Percentiles rank a stretch among this genome's conserved stretches.
These are phyloP conservation scores for Liriodendron chinense DNA, from an alignment of 164 flowering plant genomes.

Conservation along the genomic window DNA sequence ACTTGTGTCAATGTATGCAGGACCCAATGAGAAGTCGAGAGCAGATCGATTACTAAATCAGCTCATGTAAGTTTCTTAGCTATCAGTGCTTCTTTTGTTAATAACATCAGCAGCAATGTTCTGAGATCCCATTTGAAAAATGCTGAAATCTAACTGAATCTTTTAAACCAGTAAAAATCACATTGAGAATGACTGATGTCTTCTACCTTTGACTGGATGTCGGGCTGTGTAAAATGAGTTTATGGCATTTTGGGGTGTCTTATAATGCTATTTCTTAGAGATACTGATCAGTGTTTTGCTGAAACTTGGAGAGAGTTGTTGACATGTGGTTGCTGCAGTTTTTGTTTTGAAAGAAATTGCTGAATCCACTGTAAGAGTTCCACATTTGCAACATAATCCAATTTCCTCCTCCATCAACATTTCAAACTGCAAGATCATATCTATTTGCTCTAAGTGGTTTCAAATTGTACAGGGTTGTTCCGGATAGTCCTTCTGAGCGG, in stretches of 20 bases:
- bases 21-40: constrained; percentile 70
- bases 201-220: not conserved
- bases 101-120: not conserved
- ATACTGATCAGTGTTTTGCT: not conserved
- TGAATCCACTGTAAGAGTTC: not conserved
- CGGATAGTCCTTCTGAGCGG: constrained; percentile 72
- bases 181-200: not conserved
- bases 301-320: not conserved
- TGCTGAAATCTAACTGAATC: not conserved
- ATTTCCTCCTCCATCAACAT: not conserved
- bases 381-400: not conserved
- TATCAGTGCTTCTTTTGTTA: not conserved
- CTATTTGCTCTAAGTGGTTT: not conserved
- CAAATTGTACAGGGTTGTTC: constrained; percentile 55
- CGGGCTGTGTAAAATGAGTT: not conserved
- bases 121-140: not conserved
- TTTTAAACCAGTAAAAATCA: not conserved
- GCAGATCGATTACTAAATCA: constrained; percentile 52
- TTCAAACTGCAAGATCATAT: not conserved
- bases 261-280: not conserved
- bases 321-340: not conserved
- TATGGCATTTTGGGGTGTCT: not conserved
- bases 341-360: not conserved
- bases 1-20: constrained; percentile 78
- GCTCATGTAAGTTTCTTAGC: constrained; percentile 48